phyloP scores from a whole-genome alignment of 495 filamentous ascomycete species.

The Penicillium coffeae region DNA sequence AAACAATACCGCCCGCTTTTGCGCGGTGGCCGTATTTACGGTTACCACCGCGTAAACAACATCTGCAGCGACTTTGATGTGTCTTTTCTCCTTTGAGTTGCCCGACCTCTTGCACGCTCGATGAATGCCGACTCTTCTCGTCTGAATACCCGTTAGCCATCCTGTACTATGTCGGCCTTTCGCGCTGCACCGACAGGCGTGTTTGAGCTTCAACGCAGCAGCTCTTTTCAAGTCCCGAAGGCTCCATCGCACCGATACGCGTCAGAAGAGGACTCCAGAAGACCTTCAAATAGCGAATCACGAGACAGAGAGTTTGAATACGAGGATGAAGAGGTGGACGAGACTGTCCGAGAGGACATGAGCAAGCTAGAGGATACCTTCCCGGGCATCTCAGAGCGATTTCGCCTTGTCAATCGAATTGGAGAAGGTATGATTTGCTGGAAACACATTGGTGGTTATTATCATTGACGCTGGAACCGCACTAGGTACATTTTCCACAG shows the following conservation, averaged over 20 bases:
- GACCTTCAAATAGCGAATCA: constrained; percentile 22
- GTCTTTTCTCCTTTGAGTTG: too few species aligned
- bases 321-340: constrained; percentile 53
- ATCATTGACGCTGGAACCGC: constrained; percentile 12
- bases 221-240: constrained; percentile 10
- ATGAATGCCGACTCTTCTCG: too few species aligned
- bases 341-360: constrained; percentile 79
- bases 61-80: too few species aligned
- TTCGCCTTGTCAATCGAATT: constrained; percentile 91
- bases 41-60: constrained; percentile 16
- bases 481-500: constrained; percentile 91
- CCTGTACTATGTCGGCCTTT: constrained; percentile 27
- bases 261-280: constrained; percentile 28
- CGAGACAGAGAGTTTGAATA: constrained; percentile 12
- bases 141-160: too few species aligned
- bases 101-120: neutral
- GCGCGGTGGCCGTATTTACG: constrained; percentile 4
- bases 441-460: too few species aligned
- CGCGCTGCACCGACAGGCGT: constrained; percentile 20
- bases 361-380: constrained; percentile 75
- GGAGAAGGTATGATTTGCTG: constrained; percentile 67
- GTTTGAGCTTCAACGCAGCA: constrained; percentile 22
- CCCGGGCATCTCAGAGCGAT: constrained; percentile 73
- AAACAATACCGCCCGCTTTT: constrained; percentile 21
- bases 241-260: constrained; percentile 18